phyloP scores from a whole-genome alignment of 768 basidiomycete species.

The Tricholoma saponaceum region DNA sequence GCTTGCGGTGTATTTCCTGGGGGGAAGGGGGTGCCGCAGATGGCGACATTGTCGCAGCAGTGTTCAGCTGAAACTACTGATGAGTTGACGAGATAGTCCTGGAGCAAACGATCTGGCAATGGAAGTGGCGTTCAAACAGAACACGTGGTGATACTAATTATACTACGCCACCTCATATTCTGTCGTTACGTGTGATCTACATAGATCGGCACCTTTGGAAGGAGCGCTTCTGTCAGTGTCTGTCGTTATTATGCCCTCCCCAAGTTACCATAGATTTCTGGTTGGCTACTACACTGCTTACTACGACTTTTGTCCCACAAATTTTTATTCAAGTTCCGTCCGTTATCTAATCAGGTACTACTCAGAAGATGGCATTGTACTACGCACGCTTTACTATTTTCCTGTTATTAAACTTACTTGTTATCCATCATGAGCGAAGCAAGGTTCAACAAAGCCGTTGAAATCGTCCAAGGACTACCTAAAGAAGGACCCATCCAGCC shows the following conservation, averaged over 20 bases:
- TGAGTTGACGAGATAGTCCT: neutral
- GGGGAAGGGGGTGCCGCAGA: slow-evolving; percentile 69
- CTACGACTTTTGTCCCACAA: too few relatives aligned
- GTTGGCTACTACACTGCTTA: too few relatives aligned
- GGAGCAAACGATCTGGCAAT: neutral
- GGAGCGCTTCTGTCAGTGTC: too few relatives aligned
- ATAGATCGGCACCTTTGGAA: too few relatives aligned
- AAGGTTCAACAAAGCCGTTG: slow-evolving; percentile 74
- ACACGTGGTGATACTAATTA: neutral
- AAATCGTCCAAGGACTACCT: slow-evolving; percentile 64
- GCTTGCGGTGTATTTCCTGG: slow-evolving; percentile 83
- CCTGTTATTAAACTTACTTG: neutral
- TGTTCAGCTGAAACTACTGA: slow-evolving; percentile 1
- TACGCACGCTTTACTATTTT: too few relatives aligned
- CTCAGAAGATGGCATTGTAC: too few relatives aligned
- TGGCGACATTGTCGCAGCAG: slow-evolving; percentile 27
- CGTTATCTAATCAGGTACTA: neutral
- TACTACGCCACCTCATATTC: too few relatives aligned
- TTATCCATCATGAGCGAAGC: slow-evolving; percentile 54
- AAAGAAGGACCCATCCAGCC: slow-evolving; percentile 82
- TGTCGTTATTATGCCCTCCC: neutral
- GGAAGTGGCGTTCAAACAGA: neutral
- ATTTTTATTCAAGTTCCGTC: neutral
- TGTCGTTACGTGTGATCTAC: too few relatives aligned
- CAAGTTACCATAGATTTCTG: neutral